Evolutionary conservation across 768 basidiomycete genomes (phyloP), one percentile per base, ranked within the genome.

Genomic region (Omphalotus guepiniiformis): DNA sequence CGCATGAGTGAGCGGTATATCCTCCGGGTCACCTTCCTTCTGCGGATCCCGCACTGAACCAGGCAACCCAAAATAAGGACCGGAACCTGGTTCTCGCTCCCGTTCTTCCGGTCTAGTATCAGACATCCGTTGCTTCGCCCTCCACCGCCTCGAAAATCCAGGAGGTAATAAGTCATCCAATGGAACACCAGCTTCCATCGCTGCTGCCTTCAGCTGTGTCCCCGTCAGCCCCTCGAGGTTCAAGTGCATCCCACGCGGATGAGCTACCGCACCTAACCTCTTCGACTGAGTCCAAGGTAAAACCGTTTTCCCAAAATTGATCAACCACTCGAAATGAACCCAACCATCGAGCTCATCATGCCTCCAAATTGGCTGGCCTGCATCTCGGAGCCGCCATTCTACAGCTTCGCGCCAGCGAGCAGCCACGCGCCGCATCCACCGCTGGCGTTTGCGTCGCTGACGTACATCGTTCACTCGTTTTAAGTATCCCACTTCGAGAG

Each of bases 141-240:
- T 27, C 55, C 43, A 30, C 51, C 51, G 53, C 19, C 55, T 44
- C 32, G 60, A 61, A 30, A 70, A 67, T 21, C 60, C 61, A 5
- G 61, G 59, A 2, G 78, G 78, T 2, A 82, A 60, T 3, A 85
- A 67, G 26, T 67, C 70, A 29, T 70, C 65, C 1, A 83, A 68
- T 1, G 84, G 74, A 0, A 80, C 77, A 3, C 84, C 83, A 3
- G 84, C 81, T 60, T 88, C 87, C 54, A 81, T 67, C 3, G 84
- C 81, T 3, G 84, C 79, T 16, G 70, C 72, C 50, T 83, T 75
- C 11, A 85, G 70, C 60, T 85, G 75, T 6, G 62, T 62, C 25
- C 67, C 67, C 11, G 75, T 68, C 37, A 90, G 68, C 4, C 73
- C 84, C 51, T 78, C 75, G 29, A 85, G 54, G 58, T 89, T 88